Conservation (phyloP, 148 eudicot species). For the Persicaria maculosa region DNA sequence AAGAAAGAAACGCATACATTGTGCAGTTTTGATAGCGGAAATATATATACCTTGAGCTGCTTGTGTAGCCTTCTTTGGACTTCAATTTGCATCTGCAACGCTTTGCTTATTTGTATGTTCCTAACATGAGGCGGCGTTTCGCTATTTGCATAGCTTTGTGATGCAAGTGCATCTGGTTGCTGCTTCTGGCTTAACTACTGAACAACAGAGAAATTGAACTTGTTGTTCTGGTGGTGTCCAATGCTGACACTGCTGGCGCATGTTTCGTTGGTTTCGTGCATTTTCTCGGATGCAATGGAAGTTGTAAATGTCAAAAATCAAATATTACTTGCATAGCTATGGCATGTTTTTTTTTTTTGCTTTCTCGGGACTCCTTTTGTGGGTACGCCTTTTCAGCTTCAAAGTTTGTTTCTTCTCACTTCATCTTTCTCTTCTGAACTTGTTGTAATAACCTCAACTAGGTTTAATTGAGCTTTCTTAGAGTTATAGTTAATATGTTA, state of each 20-base stretch:
- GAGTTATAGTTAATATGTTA: too few species aligned
- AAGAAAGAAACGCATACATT: neutral
- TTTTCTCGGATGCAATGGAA: too few species aligned
- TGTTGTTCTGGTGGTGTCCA: neutral
- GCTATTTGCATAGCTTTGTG: conserved; percentile 24
- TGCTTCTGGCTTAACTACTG: neutral
- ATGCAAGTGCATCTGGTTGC: neutral
- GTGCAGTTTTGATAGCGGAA: neutral
- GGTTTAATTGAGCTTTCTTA: too few species aligned
- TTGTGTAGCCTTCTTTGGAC: conserved; percentile 81
- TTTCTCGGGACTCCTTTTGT: too few species aligned
- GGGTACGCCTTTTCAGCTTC: too few species aligned
- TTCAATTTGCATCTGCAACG: conserved; percentile 76
- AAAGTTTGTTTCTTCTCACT: too few species aligned
- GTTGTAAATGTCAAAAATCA: too few species aligned
- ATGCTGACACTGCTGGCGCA: neutral
- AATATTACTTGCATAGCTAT: too few species aligned
- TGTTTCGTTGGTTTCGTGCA: too few species aligned
- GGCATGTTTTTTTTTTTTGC: too few species aligned
- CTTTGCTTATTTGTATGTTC: conserved; percentile 41
- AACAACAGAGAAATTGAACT: neutral
- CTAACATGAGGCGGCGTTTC: conserved; percentile 16
- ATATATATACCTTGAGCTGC: conserved; percentile 64
- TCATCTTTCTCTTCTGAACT: too few species aligned
- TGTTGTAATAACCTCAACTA: too few species aligned